phyloP scores from a whole-genome alignment of 1,284 basidiomycete genomes.

The Ustilago curta region DNA sequence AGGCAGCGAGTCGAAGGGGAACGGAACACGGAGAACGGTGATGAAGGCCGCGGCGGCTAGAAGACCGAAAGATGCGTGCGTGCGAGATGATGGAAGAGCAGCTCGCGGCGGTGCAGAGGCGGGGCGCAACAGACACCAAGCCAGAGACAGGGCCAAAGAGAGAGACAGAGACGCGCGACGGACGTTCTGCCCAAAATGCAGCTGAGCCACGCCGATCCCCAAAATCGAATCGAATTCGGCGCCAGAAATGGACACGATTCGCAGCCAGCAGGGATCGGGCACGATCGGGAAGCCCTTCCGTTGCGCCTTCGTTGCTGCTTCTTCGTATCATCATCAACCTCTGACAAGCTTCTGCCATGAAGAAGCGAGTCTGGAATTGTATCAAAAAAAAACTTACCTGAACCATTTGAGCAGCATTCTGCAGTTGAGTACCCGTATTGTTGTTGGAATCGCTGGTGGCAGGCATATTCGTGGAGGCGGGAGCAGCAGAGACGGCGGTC shows the following conservation, averaged over 20 bases:
- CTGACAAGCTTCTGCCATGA: no score
- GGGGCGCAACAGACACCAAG: conserved; percentile 6
- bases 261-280: not conserved
- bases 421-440: conserved; percentile 19
- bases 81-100: conserved; percentile 42
- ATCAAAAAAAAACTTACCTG: conserved; percentile 21
- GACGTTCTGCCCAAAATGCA: not conserved
- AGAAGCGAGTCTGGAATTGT: no score
- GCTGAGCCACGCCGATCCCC: conserved; percentile 8
- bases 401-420: conserved; percentile 39
- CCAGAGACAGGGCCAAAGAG: not conserved
- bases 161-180: conserved; percentile 29
- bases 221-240: conserved; percentile 6
- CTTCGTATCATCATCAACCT: no score
- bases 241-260: not conserved
- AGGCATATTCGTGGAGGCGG: conserved; percentile 16
- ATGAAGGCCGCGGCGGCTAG: conserved; percentile 22
- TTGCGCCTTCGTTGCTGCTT: not conserved
- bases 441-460: conserved; percentile 10
- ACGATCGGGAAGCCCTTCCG: not conserved
- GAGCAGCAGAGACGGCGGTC: conserved; percentile 10
- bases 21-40: conserved; percentile 13
- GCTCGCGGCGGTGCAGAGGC: conserved; percentile 1
- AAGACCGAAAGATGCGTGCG: conserved; percentile 30
- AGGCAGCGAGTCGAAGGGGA: not conserved